These are phyloP conservation scores for Saposhnikovia divaricata DNA, from an alignment of 129 eudicot species.

Conservation along the genomic window DNA sequence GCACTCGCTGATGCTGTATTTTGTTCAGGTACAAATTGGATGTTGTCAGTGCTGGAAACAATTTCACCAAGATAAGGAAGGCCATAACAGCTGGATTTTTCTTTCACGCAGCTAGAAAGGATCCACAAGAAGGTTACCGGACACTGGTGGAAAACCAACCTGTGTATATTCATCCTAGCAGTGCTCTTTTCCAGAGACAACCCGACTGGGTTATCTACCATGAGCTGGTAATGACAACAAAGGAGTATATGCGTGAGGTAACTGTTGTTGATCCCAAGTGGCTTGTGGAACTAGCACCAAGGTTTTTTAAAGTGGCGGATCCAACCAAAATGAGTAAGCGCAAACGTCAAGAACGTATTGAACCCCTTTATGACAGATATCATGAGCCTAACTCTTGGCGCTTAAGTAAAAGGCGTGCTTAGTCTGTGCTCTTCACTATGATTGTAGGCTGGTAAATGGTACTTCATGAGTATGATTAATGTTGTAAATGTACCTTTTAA, in stretches of 20 bases:
- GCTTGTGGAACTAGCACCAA: conserved; percentile 77
- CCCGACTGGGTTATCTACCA: no score
- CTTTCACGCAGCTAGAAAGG: no score
- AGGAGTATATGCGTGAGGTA: conserved; percentile 88
- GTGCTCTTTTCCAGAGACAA: no score
- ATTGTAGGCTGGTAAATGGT: neutral
- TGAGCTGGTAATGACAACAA: conserved; percentile 57
- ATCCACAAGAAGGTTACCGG: no score
- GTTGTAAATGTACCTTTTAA: neutral
- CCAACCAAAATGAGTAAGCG: conserved; percentile 85
- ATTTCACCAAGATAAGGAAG: no score
- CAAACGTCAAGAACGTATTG: conserved; percentile 81
- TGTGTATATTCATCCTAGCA: no score
- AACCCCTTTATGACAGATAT: conserved; percentile 71
- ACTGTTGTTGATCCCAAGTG: conserved; percentile 79
- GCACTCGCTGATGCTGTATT: no score
- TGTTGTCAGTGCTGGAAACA: no score
- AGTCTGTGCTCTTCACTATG: conserved; percentile 5
- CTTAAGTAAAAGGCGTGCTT: conserved; percentile 78
- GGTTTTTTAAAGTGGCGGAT: conserved; percentile 75
- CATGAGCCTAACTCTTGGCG: conserved; percentile 93
- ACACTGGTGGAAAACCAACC: no score
- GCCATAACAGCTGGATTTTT: no score
- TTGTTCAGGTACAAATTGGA: no score
- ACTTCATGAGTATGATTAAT: conserved; percentile 1